These are phyloP conservation scores for Beauveria brongniartii DNA, from an alignment of 2,329 filamentous ascomycete species.

Conservation along the genomic window DNA sequence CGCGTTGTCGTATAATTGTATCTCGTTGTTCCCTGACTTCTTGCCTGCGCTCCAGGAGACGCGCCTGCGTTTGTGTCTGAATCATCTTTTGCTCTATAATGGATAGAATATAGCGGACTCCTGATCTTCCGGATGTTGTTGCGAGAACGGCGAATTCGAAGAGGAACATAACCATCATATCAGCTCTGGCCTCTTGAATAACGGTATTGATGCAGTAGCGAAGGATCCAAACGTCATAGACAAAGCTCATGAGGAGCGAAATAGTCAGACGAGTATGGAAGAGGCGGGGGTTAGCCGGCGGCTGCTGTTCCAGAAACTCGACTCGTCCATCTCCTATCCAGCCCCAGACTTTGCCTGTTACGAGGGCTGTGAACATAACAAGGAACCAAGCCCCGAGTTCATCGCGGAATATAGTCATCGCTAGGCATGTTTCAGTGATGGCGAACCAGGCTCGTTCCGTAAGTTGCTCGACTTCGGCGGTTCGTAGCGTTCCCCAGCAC, in stretches of 20 bases:
- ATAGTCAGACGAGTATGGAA: slow-evolving; percentile 78
- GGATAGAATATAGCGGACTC: slow-evolving; percentile 68
- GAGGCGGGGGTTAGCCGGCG: slow-evolving; percentile 75
- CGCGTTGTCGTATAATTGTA: slow-evolving; percentile 41
- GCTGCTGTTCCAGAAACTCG: slow-evolving; percentile 91
- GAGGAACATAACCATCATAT: slow-evolving; percentile 99
- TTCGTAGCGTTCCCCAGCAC: slow-evolving; percentile 82
- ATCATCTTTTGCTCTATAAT: slow-evolving; percentile 70
- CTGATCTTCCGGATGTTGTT: slow-evolving; percentile 72
- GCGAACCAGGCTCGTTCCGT: slow-evolving; percentile 98
- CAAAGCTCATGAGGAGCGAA: slow-evolving; percentile 69
- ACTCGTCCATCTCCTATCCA: slow-evolving; percentile 97
- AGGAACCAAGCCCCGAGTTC: slow-evolving; percentile 92
- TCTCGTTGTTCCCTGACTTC: slow-evolving; percentile 56
- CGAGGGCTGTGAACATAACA: slow-evolving; percentile 87
- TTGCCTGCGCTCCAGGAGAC: slow-evolving; percentile 58
- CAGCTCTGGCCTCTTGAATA: slow-evolving; percentile 78
- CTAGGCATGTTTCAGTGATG: slow-evolving; percentile 90
- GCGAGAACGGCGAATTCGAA: slow-evolving; percentile 91
- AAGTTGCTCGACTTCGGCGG: slow-evolving; percentile 92
- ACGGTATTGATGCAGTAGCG: slow-evolving; percentile 76
- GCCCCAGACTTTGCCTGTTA: slow-evolving; percentile 95
- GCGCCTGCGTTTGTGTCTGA: slow-evolving; percentile 62
- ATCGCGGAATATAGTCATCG: slow-evolving; percentile 97
- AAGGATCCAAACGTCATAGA: slow-evolving; percentile 75